These are phyloP conservation scores for Nannizzia gypsea DNA, from an alignment of 2,329 filamentous ascomycete genomes.

Conservation along the genomic window DNA sequence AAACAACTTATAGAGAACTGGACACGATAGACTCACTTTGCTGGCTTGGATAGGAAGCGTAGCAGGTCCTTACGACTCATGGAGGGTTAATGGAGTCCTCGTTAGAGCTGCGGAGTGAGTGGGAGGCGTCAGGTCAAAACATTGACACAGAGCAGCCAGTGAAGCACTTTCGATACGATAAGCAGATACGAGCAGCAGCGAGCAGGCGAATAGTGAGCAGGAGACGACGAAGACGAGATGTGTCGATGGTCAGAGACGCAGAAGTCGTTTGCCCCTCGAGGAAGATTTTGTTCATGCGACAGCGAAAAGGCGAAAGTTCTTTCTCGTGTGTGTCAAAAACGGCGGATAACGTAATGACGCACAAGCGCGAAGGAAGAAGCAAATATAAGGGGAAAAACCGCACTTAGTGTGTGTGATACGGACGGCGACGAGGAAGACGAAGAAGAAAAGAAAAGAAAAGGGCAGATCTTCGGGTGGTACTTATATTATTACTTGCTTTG, in stretches of 20 bases:
- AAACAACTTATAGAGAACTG: no score
- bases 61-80: conserved; percentile 88
- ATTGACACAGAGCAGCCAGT: neutral
- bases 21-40: conserved; percentile 74
- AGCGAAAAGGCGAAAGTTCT: neutral
- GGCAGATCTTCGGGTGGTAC: neutral
- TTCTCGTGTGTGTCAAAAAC: neutral
- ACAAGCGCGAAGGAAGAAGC: neutral
- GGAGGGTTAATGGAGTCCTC: conserved; percentile 41
- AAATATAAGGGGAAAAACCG: neutral
- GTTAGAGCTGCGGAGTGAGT: conserved; percentile 14
- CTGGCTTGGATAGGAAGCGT: conserved; percentile 86
- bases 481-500: neutral
- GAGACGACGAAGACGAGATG: neutral
- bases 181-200: no score
- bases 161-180: no score
- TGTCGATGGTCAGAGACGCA: neutral
- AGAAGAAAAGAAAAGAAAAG: no score
- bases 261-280: neutral
- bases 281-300: conserved; percentile 2
- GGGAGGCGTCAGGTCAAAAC: conserved; percentile 1
- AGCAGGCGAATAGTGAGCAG: neutral
- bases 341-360: conserved; percentile 2
- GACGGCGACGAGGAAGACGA: no score
- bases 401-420: no score